Evolutionary conservation across 768 basidiomycete species (phyloP), one percentile per base, ranked within the genome.

Genomic region (Aureoboletus auriporus): DNA sequence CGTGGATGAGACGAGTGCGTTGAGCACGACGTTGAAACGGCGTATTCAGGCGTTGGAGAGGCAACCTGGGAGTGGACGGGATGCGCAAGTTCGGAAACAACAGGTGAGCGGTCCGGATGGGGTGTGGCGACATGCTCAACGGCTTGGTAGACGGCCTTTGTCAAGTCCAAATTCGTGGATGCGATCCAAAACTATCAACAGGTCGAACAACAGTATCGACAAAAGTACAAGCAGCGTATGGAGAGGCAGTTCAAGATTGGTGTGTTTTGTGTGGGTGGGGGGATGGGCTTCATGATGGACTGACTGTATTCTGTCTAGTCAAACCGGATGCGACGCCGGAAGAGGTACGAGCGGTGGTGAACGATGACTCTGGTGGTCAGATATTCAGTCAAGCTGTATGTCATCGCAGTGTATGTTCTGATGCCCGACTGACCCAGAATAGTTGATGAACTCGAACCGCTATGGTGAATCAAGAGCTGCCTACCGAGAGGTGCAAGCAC

Each of bases 401-500:
- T 60, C 1, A 20, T 11, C 31, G 8, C 36, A 14, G 8, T 28
- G 14, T 41, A 8, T 13, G 9, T 37, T 11, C 26, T 28, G 10
- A 6, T 47, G 8, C 29, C 17, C 6, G 14, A 26, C 49, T 53
- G 8, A 61, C 46, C 45, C 7, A 16, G n/a, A 30, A 37, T 56
- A 94, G 89, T 76, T 96, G 54, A 77, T 94, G 75, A 89, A 81
- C 71, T 90, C 91, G 39, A 90, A 86, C 68, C 87, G 90, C n/a
- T 89, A 87, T 58, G 93, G 87, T 44, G 86, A 88, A 62, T 91
- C 94, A 39, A 78, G 86, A 46, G 86, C 86, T 9, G 93, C 94
- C 4, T 96, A 94, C 69, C 82, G 85, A 44, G 95, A 99, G 64
- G 95, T 97, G n/a, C 95, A 98, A 71, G 89, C 87, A 60, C 86